A percentile compares a stretch with the other conserved stretches of the same genome.
Conservation (phyloP, 805 yeast species). For the Candida cerambycidarum region DNA sequence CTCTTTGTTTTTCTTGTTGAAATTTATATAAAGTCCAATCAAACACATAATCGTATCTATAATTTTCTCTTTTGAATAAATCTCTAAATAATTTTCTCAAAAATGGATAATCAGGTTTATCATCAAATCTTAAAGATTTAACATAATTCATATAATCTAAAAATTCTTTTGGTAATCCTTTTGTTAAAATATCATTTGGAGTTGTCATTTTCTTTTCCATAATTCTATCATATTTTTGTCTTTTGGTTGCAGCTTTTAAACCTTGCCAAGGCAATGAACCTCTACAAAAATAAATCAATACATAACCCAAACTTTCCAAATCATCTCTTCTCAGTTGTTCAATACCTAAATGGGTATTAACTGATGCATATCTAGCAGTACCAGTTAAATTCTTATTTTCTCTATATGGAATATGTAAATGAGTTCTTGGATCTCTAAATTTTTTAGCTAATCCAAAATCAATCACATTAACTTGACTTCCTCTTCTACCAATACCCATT, state of each 20-base stretch:
- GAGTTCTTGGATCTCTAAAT: conserved; percentile 91
- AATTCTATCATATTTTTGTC: conserved; percentile 94
- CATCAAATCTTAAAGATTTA: conserved; percentile 89
- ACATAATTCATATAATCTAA: conserved; percentile 85
- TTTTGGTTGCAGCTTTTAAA: conserved; percentile 91
- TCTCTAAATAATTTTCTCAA: conserved; percentile 88
- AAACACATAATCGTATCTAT: conserved; percentile 88
- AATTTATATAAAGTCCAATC: conserved; percentile 94
- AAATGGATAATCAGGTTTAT: conserved; percentile 91
- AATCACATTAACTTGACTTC: conserved; percentile 91
- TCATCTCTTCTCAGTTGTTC: conserved; percentile 98
- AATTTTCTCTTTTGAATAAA: conserved; percentile 81
- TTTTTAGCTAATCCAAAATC: conserved; percentile 94
- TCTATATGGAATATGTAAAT: conserved; percentile 91
- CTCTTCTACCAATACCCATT: conserved; percentile 90
- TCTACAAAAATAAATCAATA: conserved; percentile 87
- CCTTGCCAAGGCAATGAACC: conserved; percentile 99
- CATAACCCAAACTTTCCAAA: conserved; percentile 91
- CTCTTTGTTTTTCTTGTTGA: conserved; percentile 57
- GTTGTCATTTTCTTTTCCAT: conserved; percentile 94
- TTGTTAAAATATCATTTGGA: conserved; percentile 79
- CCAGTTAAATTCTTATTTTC: conserved; percentile 97
- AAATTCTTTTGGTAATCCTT: conserved; percentile 91
- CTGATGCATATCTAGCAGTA: conserved; percentile 94
- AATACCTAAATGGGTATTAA: conserved; percentile 94